Evolutionary conservation across 768 basidiomycete genomes (phyloP), one percentile per base, ranked within the genome.

Genomic region (Lactifluus subvellereus): DNA sequence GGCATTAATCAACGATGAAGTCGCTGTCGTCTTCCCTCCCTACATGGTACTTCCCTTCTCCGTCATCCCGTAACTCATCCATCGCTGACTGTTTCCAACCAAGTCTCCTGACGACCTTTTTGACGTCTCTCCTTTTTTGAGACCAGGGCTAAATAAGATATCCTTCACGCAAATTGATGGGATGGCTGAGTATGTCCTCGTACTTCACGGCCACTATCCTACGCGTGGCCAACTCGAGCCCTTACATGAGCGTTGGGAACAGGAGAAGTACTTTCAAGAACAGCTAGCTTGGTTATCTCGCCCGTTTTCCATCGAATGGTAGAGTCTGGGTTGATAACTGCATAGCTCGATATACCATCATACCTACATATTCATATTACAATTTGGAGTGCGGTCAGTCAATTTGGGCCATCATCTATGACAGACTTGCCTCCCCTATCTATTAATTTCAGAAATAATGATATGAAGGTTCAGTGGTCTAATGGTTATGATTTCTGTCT

Each of bases 401-500:
- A 2, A 27, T 27, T 22, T 22, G 27, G 27, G 27, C 27, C 2
- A 27, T 27, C 27, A 27, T 27, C 27, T 27, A 27, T 27, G 27
- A 2, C 27, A 27, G 27, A 2, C 27, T 27, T 27, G 2, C 27
- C 27, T 27, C 27, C 27, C 27, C 27, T 27, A 27, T 27, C 27
- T 27, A 27, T 27, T 27, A 27, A 27, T 27, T 27, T 27, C 27
- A 27, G 27, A 27, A 27, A 7, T 37, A 3, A 37, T 1, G 4
- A 37, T 30, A 9, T 10, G n/a, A 22, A 14, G 72, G 76, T 77
- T 77, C 76, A 76, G 66, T 77, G 76, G 76, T 77, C 76, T 77
- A 77, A 76, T 78, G 76, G 76, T 77, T 78, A 77, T 77, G 76
- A 77, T 77, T 77, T 77, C 77, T 78, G 76, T 78, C 76, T 77